A percentile compares a stretch with the other conserved stretches of the same genome.
These are phyloP conservation scores for Xylaria hypoxylon DNA, from an alignment of 2,329 filamentous ascomycete genomes.

Conservation along the genomic window DNA sequence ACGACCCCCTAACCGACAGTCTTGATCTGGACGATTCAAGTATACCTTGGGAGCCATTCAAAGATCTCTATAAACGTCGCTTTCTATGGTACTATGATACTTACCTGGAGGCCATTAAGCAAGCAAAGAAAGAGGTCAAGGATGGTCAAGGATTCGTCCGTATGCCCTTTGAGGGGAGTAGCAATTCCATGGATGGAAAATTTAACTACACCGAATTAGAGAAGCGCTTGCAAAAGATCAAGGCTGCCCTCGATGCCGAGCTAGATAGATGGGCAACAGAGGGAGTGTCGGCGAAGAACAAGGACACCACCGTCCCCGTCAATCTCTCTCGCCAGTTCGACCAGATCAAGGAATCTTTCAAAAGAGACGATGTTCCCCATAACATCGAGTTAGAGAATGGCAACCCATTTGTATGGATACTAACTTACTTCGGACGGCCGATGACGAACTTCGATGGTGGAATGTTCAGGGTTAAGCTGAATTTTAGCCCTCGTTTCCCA, in stretches of 20 bases:
- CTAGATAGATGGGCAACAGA: slow-evolving; percentile 76
- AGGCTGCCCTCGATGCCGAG: slow-evolving; percentile 77
- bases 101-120: slow-evolving; percentile 78
- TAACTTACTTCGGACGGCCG: slow-evolving; percentile 90
- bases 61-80: slow-evolving; percentile 87
- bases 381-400: slow-evolving; percentile 80
- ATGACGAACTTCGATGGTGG: slow-evolving; percentile 96
- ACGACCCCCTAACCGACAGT: slow-evolving; percentile 47
- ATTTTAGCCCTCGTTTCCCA: slow-evolving; percentile 86
- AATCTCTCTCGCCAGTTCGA: slow-evolving; percentile 88
- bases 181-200: slow-evolving; percentile 86
- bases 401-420: slow-evolving; percentile 89
- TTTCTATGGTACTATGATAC: slow-evolving; percentile 97
- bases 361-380: slow-evolving; percentile 76
- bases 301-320: slow-evolving; percentile 80
- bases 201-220: slow-evolving; percentile 85
- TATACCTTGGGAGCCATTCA: slow-evolving; percentile 83
- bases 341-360: slow-evolving; percentile 81
- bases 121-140: slow-evolving; percentile 71
- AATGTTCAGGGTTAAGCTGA: slow-evolving; percentile 83
- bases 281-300: slow-evolving; percentile 70
- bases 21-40: slow-evolving; percentile 61
- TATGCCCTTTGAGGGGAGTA: slow-evolving; percentile 86
- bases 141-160: slow-evolving; percentile 74
- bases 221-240: slow-evolving; percentile 75